phyloP scores from a whole-genome alignment of 2,329 filamentous ascomycete species.

The Penicillium decumbens region DNA sequence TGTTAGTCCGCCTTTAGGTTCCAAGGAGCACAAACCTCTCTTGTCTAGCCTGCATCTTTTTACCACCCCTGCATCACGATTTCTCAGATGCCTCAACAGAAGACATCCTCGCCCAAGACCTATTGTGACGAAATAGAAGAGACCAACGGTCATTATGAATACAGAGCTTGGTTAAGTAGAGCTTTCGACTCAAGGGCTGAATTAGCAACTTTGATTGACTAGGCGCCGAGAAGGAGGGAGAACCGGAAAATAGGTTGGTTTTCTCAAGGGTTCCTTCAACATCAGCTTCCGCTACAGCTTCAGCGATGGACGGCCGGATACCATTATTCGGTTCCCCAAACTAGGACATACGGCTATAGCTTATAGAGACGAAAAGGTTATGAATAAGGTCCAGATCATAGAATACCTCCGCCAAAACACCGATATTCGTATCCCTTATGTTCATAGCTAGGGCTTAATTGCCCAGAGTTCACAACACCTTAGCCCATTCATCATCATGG shows the following conservation, averaged over 20 bases:
- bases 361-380: slow-evolving; percentile 17
- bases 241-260: slow-evolving; percentile 16
- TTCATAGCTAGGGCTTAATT: slow-evolving; percentile 19
- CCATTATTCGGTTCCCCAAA: slow-evolving; percentile 21
- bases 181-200: slow-evolving; percentile 15
- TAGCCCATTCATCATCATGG: slow-evolving; percentile 25
- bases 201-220: slow-evolving; percentile 18
- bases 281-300: slow-evolving; percentile 22
- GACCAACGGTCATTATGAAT: slow-evolving; percentile 16
- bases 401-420: slow-evolving; percentile 19
- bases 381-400: slow-evolving; percentile 21
- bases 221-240: slow-evolving; percentile 12
- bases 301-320: slow-evolving; percentile 15
- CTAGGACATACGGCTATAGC: slow-evolving; percentile 16
- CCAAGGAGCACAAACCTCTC: too few species aligned
- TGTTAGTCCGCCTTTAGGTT: not conserved
- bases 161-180: slow-evolving; percentile 11
- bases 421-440: slow-evolving; percentile 18
- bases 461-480: slow-evolving; percentile 16
- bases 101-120: slow-evolving; percentile 16
- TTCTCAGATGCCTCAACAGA: slow-evolving; percentile 13
- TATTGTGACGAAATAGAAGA: slow-evolving; percentile 17
- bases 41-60: slow-evolving; percentile 1
- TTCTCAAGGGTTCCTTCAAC: slow-evolving; percentile 21
- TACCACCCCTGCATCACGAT: slow-evolving; percentile 3